Evolutionary conservation across 129 eudicot species (phyloP).

Genomic region (Helichrysum umbraculigerum): DNA sequence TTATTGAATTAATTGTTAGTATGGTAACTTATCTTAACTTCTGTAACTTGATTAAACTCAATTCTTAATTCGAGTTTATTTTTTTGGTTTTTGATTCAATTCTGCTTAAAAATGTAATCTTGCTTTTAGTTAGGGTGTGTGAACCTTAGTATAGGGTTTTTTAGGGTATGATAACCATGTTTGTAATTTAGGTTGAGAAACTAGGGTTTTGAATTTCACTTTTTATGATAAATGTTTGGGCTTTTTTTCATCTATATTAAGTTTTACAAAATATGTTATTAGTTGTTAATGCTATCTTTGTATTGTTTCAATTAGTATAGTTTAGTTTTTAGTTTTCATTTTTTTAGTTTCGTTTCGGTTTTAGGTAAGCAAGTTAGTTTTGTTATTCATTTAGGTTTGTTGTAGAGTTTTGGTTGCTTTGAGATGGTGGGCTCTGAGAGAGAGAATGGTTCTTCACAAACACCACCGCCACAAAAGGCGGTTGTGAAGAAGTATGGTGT

Average conservation of each 20-base stretch:
- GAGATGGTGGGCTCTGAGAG: conserved; percentile 46
- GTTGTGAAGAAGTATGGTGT: conserved; percentile 35
- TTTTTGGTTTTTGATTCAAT: too few species aligned
- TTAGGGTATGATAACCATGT: conserved; percentile 19
- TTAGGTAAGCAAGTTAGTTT: conserved; percentile 24
- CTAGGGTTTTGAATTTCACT: conserved; percentile 27
- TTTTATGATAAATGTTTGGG: neutral
- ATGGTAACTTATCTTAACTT: conserved; percentile 3
- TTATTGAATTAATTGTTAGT: neutral
- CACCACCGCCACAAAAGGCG: conserved; percentile 31
- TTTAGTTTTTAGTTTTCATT: neutral
- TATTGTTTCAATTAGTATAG: conserved; percentile 4
- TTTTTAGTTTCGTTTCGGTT: neutral
- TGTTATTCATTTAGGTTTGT: conserved; percentile 40
- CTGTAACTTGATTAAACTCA: too few species aligned
- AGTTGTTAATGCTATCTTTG: neutral
- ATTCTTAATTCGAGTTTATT: too few species aligned
- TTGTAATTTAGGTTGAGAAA: neutral
- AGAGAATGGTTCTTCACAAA: conserved; percentile 30
- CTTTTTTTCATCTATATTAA: neutral
- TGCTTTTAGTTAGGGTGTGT: neutral
- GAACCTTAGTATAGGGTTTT: conserved; percentile 10
- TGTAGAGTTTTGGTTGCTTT: conserved; percentile 37
- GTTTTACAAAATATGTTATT: neutral
- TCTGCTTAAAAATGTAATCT: too few species aligned